Evolutionary conservation across 2,329 filamentous ascomycete species (phyloP).

Genomic region (Fusarium scirpi): DNA sequence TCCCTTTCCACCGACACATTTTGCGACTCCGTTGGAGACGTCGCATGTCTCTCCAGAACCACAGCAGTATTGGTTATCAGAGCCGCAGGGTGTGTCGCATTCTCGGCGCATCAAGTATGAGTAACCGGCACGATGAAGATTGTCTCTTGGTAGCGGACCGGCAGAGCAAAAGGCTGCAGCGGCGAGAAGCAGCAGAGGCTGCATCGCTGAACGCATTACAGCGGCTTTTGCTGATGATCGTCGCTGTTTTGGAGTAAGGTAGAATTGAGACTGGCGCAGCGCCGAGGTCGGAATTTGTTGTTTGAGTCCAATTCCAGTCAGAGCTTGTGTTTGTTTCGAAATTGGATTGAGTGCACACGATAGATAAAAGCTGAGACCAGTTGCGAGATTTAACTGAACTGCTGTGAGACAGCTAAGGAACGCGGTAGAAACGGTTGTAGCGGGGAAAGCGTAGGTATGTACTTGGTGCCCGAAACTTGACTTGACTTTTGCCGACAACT

Average conservation of each 20-base stretch:
- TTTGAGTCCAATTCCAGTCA: slow-evolving; percentile 30
- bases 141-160: slow-evolving; percentile 63
- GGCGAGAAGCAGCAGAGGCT: slow-evolving; percentile 55
- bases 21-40: slow-evolving; percentile 63
- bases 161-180: slow-evolving; percentile 54
- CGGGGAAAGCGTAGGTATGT: slow-evolving; percentile 23
- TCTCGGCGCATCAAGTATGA: slow-evolving; percentile 63
- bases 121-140: slow-evolving; percentile 61
- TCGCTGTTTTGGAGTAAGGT: slow-evolving; percentile 1
- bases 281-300: slow-evolving; percentile 15
- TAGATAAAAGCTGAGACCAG: slow-evolving; percentile 5
- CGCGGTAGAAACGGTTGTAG: slow-evolving; percentile 32
- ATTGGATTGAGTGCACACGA: slow-evolving; percentile 16
- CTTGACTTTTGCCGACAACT: slow-evolving; percentile 9
- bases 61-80: slow-evolving; percentile 68
- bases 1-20: slow-evolving; percentile 58
- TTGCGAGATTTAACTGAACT: slow-evolving; percentile 30
- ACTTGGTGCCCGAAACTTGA: slow-evolving; percentile 35
- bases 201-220: slow-evolving; percentile 45
- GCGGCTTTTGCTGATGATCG: slow-evolving; percentile 9
- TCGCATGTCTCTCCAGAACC: slow-evolving; percentile 61
- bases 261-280: slow-evolving; percentile 11
- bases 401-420: slow-evolving; percentile 34
- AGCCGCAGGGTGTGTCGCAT: slow-evolving; percentile 67
- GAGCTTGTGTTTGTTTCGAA: slow-evolving; percentile 16